A percentile compares a stretch with the other conserved stretches of the same genome.
Conservation (phyloP, 2,329 filamentous ascomycete genomes). For the Colletotrichum eremochloae region DNA sequence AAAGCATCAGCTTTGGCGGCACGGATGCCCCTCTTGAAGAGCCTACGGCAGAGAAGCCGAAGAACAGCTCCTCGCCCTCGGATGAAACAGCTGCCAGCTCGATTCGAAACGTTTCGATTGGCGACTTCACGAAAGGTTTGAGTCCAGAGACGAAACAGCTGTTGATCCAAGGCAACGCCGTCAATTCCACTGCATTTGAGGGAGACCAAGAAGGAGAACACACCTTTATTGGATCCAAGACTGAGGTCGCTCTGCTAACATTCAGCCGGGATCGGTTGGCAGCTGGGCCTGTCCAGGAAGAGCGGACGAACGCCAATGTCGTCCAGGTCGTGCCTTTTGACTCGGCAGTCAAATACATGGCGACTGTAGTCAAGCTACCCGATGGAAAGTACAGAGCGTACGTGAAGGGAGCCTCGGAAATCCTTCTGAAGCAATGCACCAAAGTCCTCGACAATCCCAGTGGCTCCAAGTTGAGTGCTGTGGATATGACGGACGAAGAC, state of each 20-base stretch:
- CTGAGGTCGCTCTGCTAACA: conserved; percentile 79
- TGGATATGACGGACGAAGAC: conserved; percentile 36
- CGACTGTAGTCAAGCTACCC: conserved; percentile 68
- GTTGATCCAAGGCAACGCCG: conserved; percentile 73
- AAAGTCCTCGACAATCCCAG: conserved; percentile 49
- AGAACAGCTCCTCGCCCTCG: conserved; percentile 45
- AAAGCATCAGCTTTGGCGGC: conserved; percentile 50
- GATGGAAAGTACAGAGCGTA: conserved; percentile 69
- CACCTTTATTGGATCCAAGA: conserved; percentile 81
- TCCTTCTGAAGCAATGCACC: conserved; percentile 58
- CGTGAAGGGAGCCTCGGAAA: conserved; percentile 66
- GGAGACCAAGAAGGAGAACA: conserved; percentile 69
- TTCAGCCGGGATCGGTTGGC: conserved; percentile 76
- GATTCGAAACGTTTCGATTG: conserved; percentile 24
- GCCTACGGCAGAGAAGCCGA: conserved; percentile 46
- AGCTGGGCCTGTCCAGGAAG: conserved; percentile 71
- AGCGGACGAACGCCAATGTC: conserved; percentile 70
- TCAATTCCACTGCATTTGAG: conserved; percentile 80
- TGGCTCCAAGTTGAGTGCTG: neutral
- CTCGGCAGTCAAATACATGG: conserved; percentile 74
- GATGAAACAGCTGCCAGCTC: conserved; percentile 1
- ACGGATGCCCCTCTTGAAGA: conserved; percentile 48
- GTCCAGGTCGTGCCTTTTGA: conserved; percentile 57
- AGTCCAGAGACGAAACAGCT: conserved; percentile 48
- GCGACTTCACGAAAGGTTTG: conserved; percentile 24